Percentiles rank a stretch among this genome's conserved stretches.
These are phyloP conservation scores for Phytophthora rubi DNA, from an alignment of 352 stramenopile species.

Conservation along the genomic window DNA sequence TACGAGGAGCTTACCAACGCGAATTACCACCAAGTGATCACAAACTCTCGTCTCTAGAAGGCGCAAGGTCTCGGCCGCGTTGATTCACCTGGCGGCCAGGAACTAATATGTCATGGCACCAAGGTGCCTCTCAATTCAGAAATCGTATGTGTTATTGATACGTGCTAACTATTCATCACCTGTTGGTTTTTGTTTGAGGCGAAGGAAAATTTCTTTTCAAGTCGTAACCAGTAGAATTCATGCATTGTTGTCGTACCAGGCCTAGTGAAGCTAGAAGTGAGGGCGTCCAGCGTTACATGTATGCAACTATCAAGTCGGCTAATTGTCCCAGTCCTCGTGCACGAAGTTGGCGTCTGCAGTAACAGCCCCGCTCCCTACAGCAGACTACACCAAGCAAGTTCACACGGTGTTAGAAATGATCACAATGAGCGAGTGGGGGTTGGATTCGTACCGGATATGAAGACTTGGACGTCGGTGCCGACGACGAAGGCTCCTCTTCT, in stretches of 20 bases:
- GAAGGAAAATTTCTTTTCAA: neutral
- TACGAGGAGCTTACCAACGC: constrained; percentile 67
- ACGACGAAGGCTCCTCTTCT: constrained; percentile 30
- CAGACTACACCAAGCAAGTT: constrained; percentile 12
- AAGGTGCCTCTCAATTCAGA: constrained; percentile 5
- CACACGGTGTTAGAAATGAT: neutral
- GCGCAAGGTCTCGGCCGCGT: neutral
- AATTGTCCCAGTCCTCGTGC: constrained; percentile 72
- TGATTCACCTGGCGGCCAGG: neutral
- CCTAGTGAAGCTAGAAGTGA: neutral
- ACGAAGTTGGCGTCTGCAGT: constrained; percentile 72
- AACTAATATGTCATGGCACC: neutral
- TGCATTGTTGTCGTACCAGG: neutral
- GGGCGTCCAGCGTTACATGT: neutral
- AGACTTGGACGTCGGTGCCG: constrained; percentile 17
- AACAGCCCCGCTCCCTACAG: constrained; percentile 44
- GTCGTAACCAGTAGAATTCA: neutral
- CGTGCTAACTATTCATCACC: constrained; percentile 16
- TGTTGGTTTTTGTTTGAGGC: constrained; percentile 9
- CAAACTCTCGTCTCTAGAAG: constrained; percentile 59
- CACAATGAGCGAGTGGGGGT: neutral
- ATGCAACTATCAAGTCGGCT: neutral
- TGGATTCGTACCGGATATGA: constrained; percentile 43
- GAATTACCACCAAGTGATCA: constrained; percentile 62
- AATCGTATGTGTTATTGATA: constrained; percentile 1